Base-by-base conservation (phyloP, 176 grass and related monocot genomes). In the Avena insularis region DNA sequence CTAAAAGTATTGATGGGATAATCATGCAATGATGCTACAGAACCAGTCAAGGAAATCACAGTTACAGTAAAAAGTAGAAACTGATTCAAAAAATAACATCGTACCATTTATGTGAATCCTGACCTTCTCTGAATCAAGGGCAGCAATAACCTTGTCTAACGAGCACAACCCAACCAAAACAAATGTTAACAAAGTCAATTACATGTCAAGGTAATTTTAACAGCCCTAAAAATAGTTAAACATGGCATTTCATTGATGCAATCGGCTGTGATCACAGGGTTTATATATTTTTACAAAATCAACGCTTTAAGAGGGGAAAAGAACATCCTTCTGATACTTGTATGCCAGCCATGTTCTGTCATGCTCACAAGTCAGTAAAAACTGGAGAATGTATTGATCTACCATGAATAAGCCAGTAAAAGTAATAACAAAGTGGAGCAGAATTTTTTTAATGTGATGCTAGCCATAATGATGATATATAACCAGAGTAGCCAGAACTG, bases 41-140 rank as follows among this genome's bases (percentile, higher is more conserved):
- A 47, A 7, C 45, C 45, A 47, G 1, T 47, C 45, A 47, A 9
- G 8, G 45, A 47, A 47, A 47, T 47, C 45, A 47, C 8, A 47
- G 45, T 47, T 47, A 47, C 45, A 47, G 45, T 8, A 47, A 47
- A 47, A 47, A 47, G 1, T 47, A 47, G 8, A 47, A 5, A 38
- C 36, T 38, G 36, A 38, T 38, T 38, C 36, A 38, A 38, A 38
- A 38, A 38, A 38, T 38, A 38, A 38, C 59, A 76, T 62, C 48
- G 43, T 20, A 71, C 14, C 66, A 43, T 70, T 70, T 57, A 81
- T 84, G 79, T 91, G 92, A 78, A 98, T 96, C 78, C 59, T 84
- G 83, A 90, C 88, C 85, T 98, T 98, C 71, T 85, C 92, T 57
- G 90, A 79, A 96, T 98, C 92, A 90, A 98, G 46, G 49, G 89